Evolutionary conservation across 2,329 filamentous ascomycete species (phyloP), one percentile per base, ranked within the genome.

Genomic region (Emmonsiellopsis sp.): DNA sequence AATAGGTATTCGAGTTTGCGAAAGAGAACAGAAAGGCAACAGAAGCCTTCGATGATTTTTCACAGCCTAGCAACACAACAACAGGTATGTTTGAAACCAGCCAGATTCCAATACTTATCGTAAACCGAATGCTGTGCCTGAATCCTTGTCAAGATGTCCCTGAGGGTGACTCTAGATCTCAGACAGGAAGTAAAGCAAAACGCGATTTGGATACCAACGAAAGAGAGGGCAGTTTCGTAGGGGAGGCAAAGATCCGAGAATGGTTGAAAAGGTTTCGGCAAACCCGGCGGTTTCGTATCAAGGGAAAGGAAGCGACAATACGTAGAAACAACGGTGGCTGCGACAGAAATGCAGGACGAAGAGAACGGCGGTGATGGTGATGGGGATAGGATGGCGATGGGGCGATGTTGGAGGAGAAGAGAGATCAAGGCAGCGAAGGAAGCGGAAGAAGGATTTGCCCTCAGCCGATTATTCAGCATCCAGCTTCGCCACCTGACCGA

Each of bases 1-100:
- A 56, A 58, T 14, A 40, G 50, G 55, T 54, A 60, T 59, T 58
- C 54, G 56, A 59, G 50, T 57, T 57, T 56, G 46, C 40, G 43
- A 45, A 53, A 33, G 42, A 55, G 44, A 51, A 39, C 3, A 6
- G 43, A 46, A 44, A 34, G 50, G 32, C 33, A 43, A 37, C 58
- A 50, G 39, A 56, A 47, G 44, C 34, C 31, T 50, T 54, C 50
- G 21, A 46, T 44, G 27, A 33, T 37, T 33, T 52, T 43, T 52
- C 33, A 37, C 50, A 52, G 27, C 34, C 50, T 45, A 52, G 42
- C 50, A 52, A 52, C 50, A 52, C 42, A 17, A 45, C 36, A 39
- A 43, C 42, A 21, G 45, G 40, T 27, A 52, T 52, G 39, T 32
- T 31, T 39, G 32, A 43, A 52, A 21, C 50, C 42, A 52, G 50